Percentiles rank a stretch among this genome's conserved stretches.
Conservation (phyloP, 2,329 filamentous ascomycete genomes). For the Westerdykella ornata region DNA sequence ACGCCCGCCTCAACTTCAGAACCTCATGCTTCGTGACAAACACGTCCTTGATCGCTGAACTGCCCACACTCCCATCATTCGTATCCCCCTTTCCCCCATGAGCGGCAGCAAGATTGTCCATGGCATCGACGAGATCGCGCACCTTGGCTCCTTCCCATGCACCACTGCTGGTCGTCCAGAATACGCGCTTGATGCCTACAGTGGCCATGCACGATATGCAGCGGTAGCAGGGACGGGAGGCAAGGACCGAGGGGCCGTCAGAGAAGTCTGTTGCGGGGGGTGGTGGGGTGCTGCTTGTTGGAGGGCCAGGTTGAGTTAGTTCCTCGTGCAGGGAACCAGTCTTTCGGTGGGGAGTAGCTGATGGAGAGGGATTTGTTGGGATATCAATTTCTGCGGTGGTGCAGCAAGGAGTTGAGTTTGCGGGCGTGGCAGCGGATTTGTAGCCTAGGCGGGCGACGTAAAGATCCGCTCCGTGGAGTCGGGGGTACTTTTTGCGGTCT, state of each 20-base stretch:
- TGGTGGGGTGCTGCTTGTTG: neutral
- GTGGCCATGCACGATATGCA: slow-evolving; percentile 49
- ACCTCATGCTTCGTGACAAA: slow-evolving; percentile 52
- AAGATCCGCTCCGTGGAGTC: slow-evolving; percentile 46
- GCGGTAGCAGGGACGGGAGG: slow-evolving; percentile 48
- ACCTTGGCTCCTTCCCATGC: slow-evolving; percentile 49
- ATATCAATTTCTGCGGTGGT: neutral
- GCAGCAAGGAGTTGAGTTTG: slow-evolving; percentile 2
- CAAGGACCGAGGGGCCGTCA: slow-evolving; percentile 22
- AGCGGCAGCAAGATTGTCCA: slow-evolving; percentile 27
- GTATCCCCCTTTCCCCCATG: slow-evolving; percentile 6
- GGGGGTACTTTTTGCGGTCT: slow-evolving; percentile 43
- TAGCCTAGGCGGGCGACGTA: slow-evolving; percentile 45
- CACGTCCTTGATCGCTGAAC: slow-evolving; percentile 22
- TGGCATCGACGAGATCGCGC: slow-evolving; percentile 43
- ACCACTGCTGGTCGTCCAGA: slow-evolving; percentile 47
- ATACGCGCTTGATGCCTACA: slow-evolving; percentile 48
- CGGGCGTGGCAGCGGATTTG: slow-evolving; percentile 1
- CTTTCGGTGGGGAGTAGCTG: neutral
- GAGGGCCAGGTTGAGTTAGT: slow-evolving; percentile 21
- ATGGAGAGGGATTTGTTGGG: neutral
- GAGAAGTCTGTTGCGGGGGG: neutral
- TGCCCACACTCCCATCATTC: slow-evolving; percentile 11
- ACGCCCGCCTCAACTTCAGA: slow-evolving; percentile 40
- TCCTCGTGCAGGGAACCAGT: slow-evolving; percentile 46